Conservation (phyloP, 495 filamentous ascomycete species). For the Jackrogersella multiformis region DNA sequence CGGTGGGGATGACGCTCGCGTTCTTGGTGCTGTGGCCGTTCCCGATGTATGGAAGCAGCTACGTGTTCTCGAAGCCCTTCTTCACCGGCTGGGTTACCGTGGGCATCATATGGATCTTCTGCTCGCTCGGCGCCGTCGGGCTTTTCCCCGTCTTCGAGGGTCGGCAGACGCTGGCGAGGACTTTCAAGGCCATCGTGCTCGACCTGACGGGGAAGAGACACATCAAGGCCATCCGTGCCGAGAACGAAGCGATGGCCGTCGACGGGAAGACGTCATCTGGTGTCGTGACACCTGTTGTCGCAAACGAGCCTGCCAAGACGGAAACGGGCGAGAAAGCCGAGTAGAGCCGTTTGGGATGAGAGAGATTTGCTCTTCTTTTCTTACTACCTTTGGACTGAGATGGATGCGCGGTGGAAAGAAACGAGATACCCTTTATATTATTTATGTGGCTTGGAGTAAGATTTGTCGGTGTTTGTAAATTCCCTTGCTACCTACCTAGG, state of each 20-base stretch:
- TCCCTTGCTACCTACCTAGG: no score
- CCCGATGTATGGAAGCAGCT: slow-evolving; percentile 87
- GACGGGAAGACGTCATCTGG: slow-evolving; percentile 27
- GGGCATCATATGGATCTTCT: slow-evolving; percentile 89
- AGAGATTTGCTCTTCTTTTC: neutral
- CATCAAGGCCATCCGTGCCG: slow-evolving; percentile 50
- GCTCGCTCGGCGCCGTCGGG: slow-evolving; percentile 74
- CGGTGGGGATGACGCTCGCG: slow-evolving; percentile 76
- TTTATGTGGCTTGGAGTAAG: neutral
- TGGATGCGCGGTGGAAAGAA: neutral
- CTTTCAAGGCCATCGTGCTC: slow-evolving; percentile 69
- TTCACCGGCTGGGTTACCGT: slow-evolving; percentile 93
- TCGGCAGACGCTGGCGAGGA: slow-evolving; percentile 70
- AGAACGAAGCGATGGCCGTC: slow-evolving; percentile 29
- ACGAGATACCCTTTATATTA: slow-evolving; percentile 33
- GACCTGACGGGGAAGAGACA: slow-evolving; percentile 73
- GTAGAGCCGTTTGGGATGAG: neutral
- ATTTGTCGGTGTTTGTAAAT: slow-evolving; percentile 2
- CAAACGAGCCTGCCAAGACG: slow-evolving; percentile 22
- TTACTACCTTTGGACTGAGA: neutral
- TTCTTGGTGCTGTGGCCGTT: slow-evolving; percentile 93
- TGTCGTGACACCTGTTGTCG: slow-evolving; percentile 17
- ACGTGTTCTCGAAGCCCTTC: slow-evolving; percentile 90
- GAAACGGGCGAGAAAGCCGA: slow-evolving; percentile 25
- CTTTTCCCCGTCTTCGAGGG: slow-evolving; percentile 88